A percentile compares a stretch with the other conserved stretches of the same genome.
Conservation (phyloP, 495 filamentous ascomycete genomes). For the Hypoxylon fuscum region DNA sequence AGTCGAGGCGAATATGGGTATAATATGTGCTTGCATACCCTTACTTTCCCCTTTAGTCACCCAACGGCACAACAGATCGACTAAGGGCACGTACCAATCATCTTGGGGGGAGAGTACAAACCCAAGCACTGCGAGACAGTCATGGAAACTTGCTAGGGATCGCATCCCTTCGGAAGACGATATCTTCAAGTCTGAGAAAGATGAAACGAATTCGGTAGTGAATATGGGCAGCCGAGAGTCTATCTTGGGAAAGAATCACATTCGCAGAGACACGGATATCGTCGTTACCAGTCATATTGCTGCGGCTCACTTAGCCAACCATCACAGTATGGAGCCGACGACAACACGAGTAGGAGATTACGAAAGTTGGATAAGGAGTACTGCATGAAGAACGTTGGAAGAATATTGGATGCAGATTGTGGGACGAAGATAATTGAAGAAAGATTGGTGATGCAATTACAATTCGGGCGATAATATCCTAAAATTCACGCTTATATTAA, state of each 20-base stretch:
- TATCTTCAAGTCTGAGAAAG: background rate
- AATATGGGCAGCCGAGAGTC: background rate
- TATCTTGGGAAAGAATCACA: background rate
- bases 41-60: conserved; percentile 61
- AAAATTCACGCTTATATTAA: too few species aligned
- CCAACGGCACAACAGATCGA: conserved; percentile 45
- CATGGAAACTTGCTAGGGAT: background rate
- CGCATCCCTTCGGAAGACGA: conserved; percentile 4
- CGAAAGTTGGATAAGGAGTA: conserved; percentile 4
- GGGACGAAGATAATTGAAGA: too few species aligned
- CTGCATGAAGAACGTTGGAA: too few species aligned
- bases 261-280: conserved; percentile 18
- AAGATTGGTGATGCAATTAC: too few species aligned
- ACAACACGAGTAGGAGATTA: background rate
- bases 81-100: background rate
- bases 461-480: too few species aligned
- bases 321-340: background rate
- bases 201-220: background rate
- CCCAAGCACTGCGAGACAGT: background rate
- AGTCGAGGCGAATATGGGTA: conserved; percentile 61
- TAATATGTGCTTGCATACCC: conserved; percentile 60
- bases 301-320: conserved; percentile 3
- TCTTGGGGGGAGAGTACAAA: background rate
- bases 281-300: conserved; percentile 13
- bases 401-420: too few species aligned